Evolutionary conservation across 805 yeast genomes (phyloP), one percentile per base, ranked within the genome.

Genomic region (Ascoidea rubescens): DNA sequence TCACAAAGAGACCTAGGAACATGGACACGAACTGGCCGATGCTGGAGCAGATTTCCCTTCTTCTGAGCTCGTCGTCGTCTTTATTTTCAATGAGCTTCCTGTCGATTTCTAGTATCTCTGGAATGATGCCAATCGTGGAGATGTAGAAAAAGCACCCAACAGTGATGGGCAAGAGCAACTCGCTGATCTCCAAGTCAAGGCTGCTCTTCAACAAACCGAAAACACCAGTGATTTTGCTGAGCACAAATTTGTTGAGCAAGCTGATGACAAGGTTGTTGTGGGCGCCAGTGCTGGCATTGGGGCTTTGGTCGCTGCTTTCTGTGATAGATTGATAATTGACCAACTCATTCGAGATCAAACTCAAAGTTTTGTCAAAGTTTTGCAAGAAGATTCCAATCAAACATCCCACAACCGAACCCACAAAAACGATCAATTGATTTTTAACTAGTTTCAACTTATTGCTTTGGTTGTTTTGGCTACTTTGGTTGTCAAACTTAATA

Each of bases 201-300:
- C 28, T 21, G 28, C 28, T 21, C 28, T 21, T 21, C 16, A 72
- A 62, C n/a, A 81, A 75, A 16, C 80, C 80, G 55, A 73, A 69
- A 1, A 79, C 79, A 14, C 63, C 61, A 14, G 64, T 59, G 14
- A 10, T 33, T n/a, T 56, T 50, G 21, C 52, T 52, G 1, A 30
- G 31, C 5, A 49, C 46, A 6, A 42, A 46, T 1, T 28, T 46
- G 2, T 44, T 52, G 31, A 33, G 31, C 28, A 42, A 50, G 10
- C 16, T 53, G n/a, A 31, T 16, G 10, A 47, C 51, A 4, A 51
- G 67, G 93, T 93, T 60, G 99, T 99, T 67, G 93, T 93, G 70
- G 89, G 93, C 68, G 99, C 98, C 60, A 93, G 93, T 63, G 98
- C 99, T 47, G 95, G 93, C 57, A 93, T 93, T 60, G 97, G 87